Evolutionary conservation across 2,329 filamentous ascomycete species (phyloP).

Genomic region (Xylariaceae sp.): DNA sequence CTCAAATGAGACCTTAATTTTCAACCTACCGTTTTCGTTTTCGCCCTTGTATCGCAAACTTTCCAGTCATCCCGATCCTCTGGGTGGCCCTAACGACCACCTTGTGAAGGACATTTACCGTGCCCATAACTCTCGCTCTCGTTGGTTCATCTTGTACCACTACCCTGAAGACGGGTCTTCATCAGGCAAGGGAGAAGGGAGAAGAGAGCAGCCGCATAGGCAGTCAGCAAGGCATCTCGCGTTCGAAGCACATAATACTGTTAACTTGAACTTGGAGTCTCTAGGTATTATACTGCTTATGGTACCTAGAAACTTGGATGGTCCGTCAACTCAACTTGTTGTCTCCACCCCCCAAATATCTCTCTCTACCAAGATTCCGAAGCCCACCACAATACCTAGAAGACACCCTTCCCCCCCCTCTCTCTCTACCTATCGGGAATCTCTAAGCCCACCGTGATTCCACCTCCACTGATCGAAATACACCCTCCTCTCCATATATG

Average conservation of each 20-base stretch:
- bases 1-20: constrained; percentile 28
- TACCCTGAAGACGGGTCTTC: constrained; percentile 1
- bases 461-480: constrained; percentile 8
- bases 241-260: constrained; percentile 8
- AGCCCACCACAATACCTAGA: constrained; percentile 27
- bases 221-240: background rate
- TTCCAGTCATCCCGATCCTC: constrained; percentile 22
- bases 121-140: constrained; percentile 14
- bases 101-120: constrained; percentile 10
- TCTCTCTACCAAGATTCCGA: constrained; percentile 35
- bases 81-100: constrained; percentile 23
- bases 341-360: too few relatives aligned
- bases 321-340: too few relatives aligned
- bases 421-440: too few relatives aligned
- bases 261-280: background rate
- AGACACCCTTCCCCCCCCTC: too few relatives aligned
- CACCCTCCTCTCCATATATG: background rate
- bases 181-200: constrained; percentile 13
- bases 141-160: constrained; percentile 23
- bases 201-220: background rate
- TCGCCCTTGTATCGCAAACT: constrained; percentile 30
- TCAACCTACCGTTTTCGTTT: constrained; percentile 34
- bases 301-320: too few relatives aligned
- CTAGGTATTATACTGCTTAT: too few relatives aligned
- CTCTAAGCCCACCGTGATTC: constrained; percentile 20